Conservation (phyloP, 2,329 filamentous ascomycete genomes). For the Colletotrichum sp. region DNA sequence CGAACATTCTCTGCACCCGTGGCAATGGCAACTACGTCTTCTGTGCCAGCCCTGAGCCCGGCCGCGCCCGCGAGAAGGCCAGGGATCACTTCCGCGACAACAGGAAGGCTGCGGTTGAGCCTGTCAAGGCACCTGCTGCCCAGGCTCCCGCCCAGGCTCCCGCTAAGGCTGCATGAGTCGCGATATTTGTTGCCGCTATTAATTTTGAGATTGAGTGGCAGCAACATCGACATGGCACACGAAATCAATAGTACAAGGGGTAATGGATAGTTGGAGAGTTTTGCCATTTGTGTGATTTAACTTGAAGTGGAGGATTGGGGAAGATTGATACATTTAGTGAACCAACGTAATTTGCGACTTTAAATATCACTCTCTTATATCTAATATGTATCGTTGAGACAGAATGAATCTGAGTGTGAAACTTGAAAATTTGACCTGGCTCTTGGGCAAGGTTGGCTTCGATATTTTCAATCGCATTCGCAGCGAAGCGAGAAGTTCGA, state of each 20-base stretch:
- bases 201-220: background rate
- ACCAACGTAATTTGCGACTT: background rate
- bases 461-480: background rate
- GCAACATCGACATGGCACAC: background rate
- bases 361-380: background rate
- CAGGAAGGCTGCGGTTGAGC: background rate
- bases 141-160: background rate
- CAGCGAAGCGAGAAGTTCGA: background rate
- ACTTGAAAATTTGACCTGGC: background rate
- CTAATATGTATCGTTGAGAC: background rate
- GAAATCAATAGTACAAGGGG: background rate
- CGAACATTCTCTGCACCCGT: background rate
- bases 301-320: background rate
- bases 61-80: constrained; percentile 9
- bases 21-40: constrained; percentile 11
- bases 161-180: background rate
- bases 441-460: background rate
- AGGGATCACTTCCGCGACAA: constrained; percentile 6
- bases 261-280: background rate
- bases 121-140: background rate
- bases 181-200: background rate
- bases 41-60: constrained; percentile 7
- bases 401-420: too few species aligned
- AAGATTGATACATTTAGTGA: background rate
- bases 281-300: background rate